phyloP scores from a whole-genome alignment of 1,139 yeast genomes.

The Trichomonascaceae sp. region DNA sequence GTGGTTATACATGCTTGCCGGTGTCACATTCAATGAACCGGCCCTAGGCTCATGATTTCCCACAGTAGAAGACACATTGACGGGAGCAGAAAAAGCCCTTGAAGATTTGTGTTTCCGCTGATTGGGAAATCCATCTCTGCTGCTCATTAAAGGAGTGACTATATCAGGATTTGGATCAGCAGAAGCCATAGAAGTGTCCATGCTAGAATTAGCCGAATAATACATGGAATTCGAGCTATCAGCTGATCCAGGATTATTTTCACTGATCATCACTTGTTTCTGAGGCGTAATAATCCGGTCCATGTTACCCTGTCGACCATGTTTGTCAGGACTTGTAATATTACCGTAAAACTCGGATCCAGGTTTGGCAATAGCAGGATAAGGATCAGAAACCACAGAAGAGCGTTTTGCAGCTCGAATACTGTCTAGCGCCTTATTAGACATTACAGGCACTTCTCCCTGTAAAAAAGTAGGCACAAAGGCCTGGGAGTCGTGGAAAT shows the following conservation, averaged over 20 bases:
- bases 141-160: not conserved
- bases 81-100: not conserved
- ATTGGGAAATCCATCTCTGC: not conserved
- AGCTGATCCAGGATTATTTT: slow-evolving; percentile 6
- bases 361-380: slow-evolving; percentile 29
- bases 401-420: not conserved
- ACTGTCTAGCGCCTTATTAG: slow-evolving; percentile 7
- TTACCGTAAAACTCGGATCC: slow-evolving; percentile 4
- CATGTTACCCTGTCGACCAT: not conserved
- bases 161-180: not conserved
- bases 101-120: not conserved
- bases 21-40: not conserved
- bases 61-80: not conserved
- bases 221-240: slow-evolving; percentile 5
- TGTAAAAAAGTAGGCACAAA: slow-evolving; percentile 32
- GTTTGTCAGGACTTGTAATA: not conserved
- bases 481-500: slow-evolving; percentile 9
- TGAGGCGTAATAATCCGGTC: not conserved
- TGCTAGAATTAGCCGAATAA: slow-evolving; percentile 6
- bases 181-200: not conserved
- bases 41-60: not conserved
- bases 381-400: slow-evolving; percentile 26
- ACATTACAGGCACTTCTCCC: slow-evolving; percentile 29
- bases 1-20: not conserved
- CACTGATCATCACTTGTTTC: not conserved